phyloP scores from a whole-genome alignment of 148 eudicot species.

The Rheum nobile region DNA sequence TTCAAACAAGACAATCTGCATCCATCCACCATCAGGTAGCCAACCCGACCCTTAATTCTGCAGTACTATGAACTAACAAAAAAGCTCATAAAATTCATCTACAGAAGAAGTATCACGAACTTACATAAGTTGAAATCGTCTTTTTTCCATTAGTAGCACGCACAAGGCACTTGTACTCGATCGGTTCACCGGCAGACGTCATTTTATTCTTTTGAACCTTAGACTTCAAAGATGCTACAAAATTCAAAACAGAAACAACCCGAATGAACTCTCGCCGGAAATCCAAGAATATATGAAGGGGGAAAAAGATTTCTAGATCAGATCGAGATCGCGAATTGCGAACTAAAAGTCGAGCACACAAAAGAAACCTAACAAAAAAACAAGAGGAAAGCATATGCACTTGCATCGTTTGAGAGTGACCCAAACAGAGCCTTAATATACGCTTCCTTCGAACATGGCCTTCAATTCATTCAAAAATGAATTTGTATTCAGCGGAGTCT shows the following conservation, averaged over 20 bases:
- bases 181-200: constrained; percentile 42
- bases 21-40: neutral
- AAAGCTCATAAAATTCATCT: neutral
- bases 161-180: constrained; percentile 71
- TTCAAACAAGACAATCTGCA: neutral
- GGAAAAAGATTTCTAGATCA: neutral
- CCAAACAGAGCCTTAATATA: constrained; percentile 85
- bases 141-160: constrained; percentile 95
- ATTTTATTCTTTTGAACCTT: constrained; percentile 58
- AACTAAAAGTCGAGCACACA: neutral
- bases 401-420: constrained; percentile 89
- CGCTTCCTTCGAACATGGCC: constrained; percentile 70
- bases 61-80: constrained; percentile 1
- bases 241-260: neutral
- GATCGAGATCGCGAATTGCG: constrained; percentile 5
- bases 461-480: constrained; percentile 78
- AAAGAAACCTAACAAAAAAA: neutral
- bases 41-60: neutral
- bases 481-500: constrained; percentile 67
- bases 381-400: neutral
- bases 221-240: constrained; percentile 66
- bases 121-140: constrained; percentile 74
- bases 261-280: neutral
- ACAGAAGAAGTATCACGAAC: neutral
- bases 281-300: neutral